phyloP scores from a whole-genome alignment of 2,329 filamentous ascomycete species.

The Coleophoma crateriformis region DNA sequence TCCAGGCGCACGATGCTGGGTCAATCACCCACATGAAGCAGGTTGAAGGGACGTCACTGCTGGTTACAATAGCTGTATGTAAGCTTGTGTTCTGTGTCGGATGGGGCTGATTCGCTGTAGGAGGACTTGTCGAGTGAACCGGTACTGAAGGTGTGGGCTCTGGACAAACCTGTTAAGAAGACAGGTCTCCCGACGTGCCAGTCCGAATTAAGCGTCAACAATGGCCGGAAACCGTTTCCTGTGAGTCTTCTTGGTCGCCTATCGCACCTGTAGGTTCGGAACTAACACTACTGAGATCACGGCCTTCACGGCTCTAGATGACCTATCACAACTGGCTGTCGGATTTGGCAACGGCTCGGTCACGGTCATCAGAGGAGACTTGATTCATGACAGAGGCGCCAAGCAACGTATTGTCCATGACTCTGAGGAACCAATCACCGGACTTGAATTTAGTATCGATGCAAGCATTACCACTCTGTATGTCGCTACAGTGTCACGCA shows the following conservation, averaged over 20 bases:
- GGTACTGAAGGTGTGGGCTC: conserved; percentile 91
- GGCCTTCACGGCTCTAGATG: conserved; percentile 80
- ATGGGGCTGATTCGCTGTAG: conserved; percentile 33
- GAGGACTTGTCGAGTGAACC: conserved; percentile 88
- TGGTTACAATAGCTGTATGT: conserved; percentile 71
- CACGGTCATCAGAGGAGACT: conserved; percentile 85
- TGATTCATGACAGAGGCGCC: conserved; percentile 91
- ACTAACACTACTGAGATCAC: conserved; percentile 53
- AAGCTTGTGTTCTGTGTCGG: neutral
- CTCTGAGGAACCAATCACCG: conserved; percentile 92
- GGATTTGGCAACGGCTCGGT: conserved; percentile 96
- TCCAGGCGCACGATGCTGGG: conserved; percentile 76
- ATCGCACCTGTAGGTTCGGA: neutral
- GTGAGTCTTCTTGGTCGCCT: conserved; percentile 39
- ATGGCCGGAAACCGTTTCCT: conserved; percentile 90
- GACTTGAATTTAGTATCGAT: conserved; percentile 69
- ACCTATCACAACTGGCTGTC: conserved; percentile 87
- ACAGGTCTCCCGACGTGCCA: conserved; percentile 83
- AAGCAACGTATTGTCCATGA: conserved; percentile 94
- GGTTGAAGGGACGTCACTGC: conserved; percentile 76
- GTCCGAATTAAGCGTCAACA: conserved; percentile 79
- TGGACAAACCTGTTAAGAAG: conserved; percentile 93
- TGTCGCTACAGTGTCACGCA: conserved; percentile 83
- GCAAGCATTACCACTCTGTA: conserved; percentile 69
- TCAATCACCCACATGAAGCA: conserved; percentile 90